Evolutionary conservation across 768 basidiomycete species (phyloP), one percentile per base, ranked within the genome.

Genomic region (Lactarius tabidus): DNA sequence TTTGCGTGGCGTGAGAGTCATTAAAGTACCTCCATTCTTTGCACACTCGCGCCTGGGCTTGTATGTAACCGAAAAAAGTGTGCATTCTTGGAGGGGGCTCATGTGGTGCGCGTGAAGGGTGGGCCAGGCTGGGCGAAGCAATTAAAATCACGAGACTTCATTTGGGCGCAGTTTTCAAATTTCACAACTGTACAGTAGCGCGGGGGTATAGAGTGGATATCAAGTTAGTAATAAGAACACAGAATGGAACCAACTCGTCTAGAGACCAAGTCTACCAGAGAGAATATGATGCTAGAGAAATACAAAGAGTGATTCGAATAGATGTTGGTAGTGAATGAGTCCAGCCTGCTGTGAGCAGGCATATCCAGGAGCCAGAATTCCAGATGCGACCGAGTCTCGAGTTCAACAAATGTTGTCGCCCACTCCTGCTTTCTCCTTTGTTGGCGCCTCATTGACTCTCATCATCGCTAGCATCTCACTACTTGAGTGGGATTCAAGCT

Each of bases 361-460:
- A 5, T 18, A 18, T 63, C 54, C 41, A 43, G 10, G n/a, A 4
- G 14, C 45, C 28, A 20, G 18, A 35, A 41, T 8, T 45, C 12
- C 6, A 12, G 51, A 14, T 36, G 61, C 17, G 31, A 36, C 43
- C 5, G 1, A 8, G 29, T 39, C 45, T 20, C 48, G n/a, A 36
- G 26, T 20, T 31, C 31, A 63, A 51, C 12, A 10, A 20, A 57
- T 15, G 18, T 29, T 41, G 36, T 51, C 54, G 38, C 43, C 51
- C 43, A 29, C 26, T 28, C 57, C 63, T 9, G 51, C 63, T 41
- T 64, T 64, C 57, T 64, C 57, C 6, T 39, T 51, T n/a, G 29
- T 53, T 17, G 57, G 38, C 39, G 23, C 51, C 31, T 31, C 38
- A 15, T 9, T 20, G 26, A 12, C 20, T 26, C 51, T 41, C 28